Conservation (phyloP, 2,329 filamentous ascomycete genomes). For the Nigrospora oryzae region DNA sequence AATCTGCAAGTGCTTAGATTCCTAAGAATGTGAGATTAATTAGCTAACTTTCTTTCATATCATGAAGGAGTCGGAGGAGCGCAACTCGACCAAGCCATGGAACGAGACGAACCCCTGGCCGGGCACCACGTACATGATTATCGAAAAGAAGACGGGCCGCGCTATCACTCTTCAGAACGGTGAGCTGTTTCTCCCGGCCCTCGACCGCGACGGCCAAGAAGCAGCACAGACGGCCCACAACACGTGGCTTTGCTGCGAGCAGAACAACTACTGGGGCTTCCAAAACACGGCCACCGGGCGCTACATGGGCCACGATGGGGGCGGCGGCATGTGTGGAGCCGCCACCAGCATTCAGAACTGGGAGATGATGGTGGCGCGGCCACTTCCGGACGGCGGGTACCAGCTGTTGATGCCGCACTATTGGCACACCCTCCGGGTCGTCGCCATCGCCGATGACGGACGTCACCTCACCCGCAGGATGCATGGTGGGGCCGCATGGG, state of each 20-base stretch:
- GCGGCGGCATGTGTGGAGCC: neutral
- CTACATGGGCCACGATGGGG: neutral
- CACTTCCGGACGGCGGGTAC: neutral
- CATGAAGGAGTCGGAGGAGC: neutral
- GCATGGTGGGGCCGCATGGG: neutral
- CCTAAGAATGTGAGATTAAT: neutral
- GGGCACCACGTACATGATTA: neutral
- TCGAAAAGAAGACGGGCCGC: neutral
- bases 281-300: neutral
- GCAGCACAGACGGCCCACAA: neutral
- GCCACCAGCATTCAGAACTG: neutral
- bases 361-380: neutral
- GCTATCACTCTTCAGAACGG: neutral
- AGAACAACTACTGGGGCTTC: slow-evolving; percentile 1
- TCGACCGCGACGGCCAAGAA: neutral
- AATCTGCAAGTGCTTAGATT: neutral
- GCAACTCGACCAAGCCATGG: neutral
- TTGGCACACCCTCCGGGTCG: neutral
- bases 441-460: neutral
- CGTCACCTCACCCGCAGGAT: neutral
- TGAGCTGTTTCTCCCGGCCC: neutral
- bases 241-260: neutral
- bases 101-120: neutral
- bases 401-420: neutral
- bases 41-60: neutral